A percentile compares a stretch with the other conserved stretches of the same genome.
These are phyloP conservation scores for Claviceps capensis DNA, from an alignment of 2,329 filamentous ascomycete genomes.

Conservation along the genomic window DNA sequence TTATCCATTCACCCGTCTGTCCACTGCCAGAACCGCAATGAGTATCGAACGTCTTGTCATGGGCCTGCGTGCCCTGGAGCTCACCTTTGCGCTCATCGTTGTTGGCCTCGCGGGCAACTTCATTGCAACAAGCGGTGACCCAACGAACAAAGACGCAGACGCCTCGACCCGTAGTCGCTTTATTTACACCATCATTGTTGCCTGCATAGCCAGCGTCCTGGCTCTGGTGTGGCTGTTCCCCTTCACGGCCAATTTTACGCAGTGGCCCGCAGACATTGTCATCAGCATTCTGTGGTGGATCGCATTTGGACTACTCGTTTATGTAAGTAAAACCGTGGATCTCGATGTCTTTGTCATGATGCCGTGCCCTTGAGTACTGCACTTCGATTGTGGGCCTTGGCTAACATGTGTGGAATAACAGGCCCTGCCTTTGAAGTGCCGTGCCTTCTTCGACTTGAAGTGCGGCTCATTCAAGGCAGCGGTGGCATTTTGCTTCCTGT, in stretches of 20 bases:
- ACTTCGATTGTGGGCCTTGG: not conserved
- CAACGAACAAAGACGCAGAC: constrained; percentile 18
- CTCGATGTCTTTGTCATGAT: not conserved
- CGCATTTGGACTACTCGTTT: constrained; percentile 51
- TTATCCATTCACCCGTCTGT: not conserved
- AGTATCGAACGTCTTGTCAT: constrained; percentile 27
- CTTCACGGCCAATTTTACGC: constrained; percentile 50
- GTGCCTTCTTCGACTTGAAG: constrained; percentile 44
- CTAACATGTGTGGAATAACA: constrained; percentile 9
- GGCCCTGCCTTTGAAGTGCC: constrained; percentile 35
- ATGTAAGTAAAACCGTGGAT: constrained; percentile 28
- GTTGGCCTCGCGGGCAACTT: constrained; percentile 56
- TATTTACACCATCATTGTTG: constrained; percentile 63
- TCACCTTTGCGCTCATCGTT: constrained; percentile 59
- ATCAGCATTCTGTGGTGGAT: constrained; percentile 59
- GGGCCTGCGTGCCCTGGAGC: constrained; percentile 31
- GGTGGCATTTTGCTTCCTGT: constrained; percentile 59
- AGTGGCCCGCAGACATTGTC: constrained; percentile 59
- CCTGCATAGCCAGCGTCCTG: constrained; percentile 55
- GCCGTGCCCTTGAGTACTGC: not conserved
- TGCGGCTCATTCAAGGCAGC: constrained; percentile 59
- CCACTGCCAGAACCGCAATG: constrained; percentile 12
- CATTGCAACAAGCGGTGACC: constrained; percentile 32
- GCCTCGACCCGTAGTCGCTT: constrained; percentile 46
- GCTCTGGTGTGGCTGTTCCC: constrained; percentile 60